Evolutionary conservation across 257 asterid genomes (phyloP).

Genomic region (Petunia axillaris): DNA sequence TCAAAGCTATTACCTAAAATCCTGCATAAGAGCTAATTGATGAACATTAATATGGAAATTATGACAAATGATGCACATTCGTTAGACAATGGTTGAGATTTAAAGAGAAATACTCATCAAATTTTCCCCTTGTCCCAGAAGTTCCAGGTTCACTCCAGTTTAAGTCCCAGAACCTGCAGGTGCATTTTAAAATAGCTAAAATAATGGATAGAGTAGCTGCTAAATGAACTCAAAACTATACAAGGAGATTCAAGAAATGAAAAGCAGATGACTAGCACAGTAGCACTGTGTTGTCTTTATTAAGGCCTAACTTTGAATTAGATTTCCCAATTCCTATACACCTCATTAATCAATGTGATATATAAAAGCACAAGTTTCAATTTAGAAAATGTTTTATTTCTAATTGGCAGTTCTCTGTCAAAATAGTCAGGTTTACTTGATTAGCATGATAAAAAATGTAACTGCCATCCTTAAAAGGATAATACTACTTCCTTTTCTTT

Average conservation of each 20-base stretch:
- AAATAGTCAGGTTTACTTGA: too few species aligned
- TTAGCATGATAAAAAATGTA: too few species aligned
- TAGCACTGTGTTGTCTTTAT: background rate
- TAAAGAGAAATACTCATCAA: slow-evolving; percentile 39
- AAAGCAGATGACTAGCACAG: background rate
- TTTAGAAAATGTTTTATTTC: too few species aligned
- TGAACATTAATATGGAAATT: background rate
- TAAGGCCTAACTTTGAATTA: background rate
- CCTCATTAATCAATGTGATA: background rate
- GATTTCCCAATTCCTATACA: background rate
- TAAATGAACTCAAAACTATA: background rate
- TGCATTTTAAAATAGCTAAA: slow-evolving; percentile 1
- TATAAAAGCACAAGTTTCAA: background rate
- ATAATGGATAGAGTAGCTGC: background rate
- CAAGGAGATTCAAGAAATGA: background rate
- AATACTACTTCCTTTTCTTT: too few species aligned
- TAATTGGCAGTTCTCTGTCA: too few species aligned
- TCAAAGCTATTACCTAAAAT: slow-evolving; percentile 60
- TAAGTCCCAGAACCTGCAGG: slow-evolving; percentile 51
- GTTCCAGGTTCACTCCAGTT: slow-evolving; percentile 52
- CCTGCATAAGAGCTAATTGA: slow-evolving; percentile 41
- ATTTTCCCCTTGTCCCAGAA: slow-evolving; percentile 52
- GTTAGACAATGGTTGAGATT: background rate
- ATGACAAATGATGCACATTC: background rate
- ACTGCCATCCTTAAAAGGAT: too few species aligned